Evolutionary conservation across 2,329 filamentous ascomycete genomes (phyloP), one percentile per base, ranked within the genome.

Genomic region (Cladophialophora yegresii): DNA sequence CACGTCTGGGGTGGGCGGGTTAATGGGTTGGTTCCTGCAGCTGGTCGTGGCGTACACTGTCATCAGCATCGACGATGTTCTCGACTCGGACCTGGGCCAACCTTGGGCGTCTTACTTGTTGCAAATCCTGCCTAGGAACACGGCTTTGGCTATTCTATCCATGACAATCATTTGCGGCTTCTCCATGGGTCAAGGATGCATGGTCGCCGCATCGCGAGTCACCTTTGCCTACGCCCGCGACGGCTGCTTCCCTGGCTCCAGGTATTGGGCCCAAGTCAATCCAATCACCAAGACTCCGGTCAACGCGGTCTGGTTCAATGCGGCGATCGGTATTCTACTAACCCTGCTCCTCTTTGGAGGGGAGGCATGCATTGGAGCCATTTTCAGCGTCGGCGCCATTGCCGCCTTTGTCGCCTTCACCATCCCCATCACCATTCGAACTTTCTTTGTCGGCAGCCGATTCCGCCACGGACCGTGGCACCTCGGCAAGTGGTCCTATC

Each of bases 151-250:
- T 1, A 84, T 90, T 57, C 83, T 90, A 12, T 77, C 82, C 0
- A 75, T 90, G 49, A 90, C 87, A 1, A 89, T 90, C 67, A 79
- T 90, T 47, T 88, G 87, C 63, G 85, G 86, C 1, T 90, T 90
- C 72, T 85, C 83, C 47, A 90, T 90, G 85, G 88, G 88, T 5
- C 87, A 90, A 73, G 88, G 87, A 1, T 89, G 87, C 73, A 90
- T 89, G 85, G 84, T 91, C 43, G 79, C 80, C 10, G 81, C 80
- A 5, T 88, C 84, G 23, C 83, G 89, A 54, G 88, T 90, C 51
- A 89, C 87, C 1, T 91, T 89, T 71, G 88, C 88, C 16, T 91
- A 91, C 75, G 87, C 88, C 20, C 85, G 89, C 36, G 88, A 91
- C 71, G 87, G 85, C 70, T 89, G 86, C 73, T 89, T 91, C 72